A percentile compares a stretch with the other conserved stretches of the same genome.
These are phyloP conservation scores for Candida coleopterorum DNA, from an alignment of 805 yeast species.

Conservation along the genomic window DNA sequence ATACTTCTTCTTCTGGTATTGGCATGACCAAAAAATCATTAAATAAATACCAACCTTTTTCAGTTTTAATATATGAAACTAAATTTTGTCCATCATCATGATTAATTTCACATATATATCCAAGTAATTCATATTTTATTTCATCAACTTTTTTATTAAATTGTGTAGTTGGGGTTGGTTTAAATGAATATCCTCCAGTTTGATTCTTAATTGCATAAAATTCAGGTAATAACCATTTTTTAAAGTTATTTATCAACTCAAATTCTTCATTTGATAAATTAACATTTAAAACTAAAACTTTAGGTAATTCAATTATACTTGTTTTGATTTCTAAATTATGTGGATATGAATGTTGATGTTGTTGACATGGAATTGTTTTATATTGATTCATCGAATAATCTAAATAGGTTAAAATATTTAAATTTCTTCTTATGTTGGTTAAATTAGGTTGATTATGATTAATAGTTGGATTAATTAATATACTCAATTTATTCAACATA, in stretches of 20 bases:
- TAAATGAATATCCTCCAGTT: slow-evolving; percentile 33
- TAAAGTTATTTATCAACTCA: slow-evolving; percentile 42
- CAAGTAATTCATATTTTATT: slow-evolving; percentile 55
- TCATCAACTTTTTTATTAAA: slow-evolving; percentile 17
- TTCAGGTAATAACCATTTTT: slow-evolving; percentile 59
- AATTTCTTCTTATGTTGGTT: slow-evolving; percentile 20
- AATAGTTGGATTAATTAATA: slow-evolving; percentile 9
- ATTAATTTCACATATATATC: slow-evolving; percentile 64
- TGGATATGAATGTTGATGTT: slow-evolving; percentile 22
- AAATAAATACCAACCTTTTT: slow-evolving; percentile 70
- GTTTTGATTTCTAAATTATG: slow-evolving; percentile 48
- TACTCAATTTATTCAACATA: slow-evolving; percentile 19
- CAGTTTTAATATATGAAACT: slow-evolving; percentile 53
- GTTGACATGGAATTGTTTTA: slow-evolving; percentile 44
- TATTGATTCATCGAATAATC: slow-evolving; percentile 56
- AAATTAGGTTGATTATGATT: slow-evolving; percentile 6
- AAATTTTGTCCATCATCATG: slow-evolving; percentile 51
- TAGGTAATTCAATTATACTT: slow-evolving; percentile 54
- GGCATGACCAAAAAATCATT: slow-evolving; percentile 87
- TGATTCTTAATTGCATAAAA: slow-evolving; percentile 40
- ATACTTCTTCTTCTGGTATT: slow-evolving; percentile 71
- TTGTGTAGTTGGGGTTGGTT: slow-evolving; percentile 13
- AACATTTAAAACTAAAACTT: slow-evolving; percentile 58
- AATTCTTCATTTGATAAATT: slow-evolving; percentile 52
- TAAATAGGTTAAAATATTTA: slow-evolving; percentile 47